These are phyloP conservation scores for Gryganskiella cystojenkinii DNA, from an alignment of 192 early-diverging fungal genomes.

Conservation along the genomic window DNA sequence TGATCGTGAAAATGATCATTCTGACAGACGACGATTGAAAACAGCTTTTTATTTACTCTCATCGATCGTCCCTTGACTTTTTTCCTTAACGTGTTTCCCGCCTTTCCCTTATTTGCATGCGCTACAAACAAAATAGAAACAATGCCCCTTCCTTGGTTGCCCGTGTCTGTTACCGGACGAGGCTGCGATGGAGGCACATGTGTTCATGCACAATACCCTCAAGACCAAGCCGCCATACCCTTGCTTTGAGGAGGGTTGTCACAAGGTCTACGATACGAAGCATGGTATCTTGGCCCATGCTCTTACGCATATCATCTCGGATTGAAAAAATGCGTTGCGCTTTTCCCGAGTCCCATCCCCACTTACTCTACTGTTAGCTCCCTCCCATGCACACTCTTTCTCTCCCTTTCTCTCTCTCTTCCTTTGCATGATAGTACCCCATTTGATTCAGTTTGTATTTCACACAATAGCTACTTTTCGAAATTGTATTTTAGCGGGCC, in stretches of 20 bases:
- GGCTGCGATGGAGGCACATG: slow-evolving; percentile 35
- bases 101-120: not conserved
- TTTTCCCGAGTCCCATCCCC: too few relatives aligned
- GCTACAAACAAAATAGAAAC: slow-evolving; percentile 28
- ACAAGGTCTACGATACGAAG: slow-evolving; percentile 46
- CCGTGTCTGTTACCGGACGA: slow-evolving; percentile 31
- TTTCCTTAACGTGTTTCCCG: not conserved
- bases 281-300: slow-evolving; percentile 36
- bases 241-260: slow-evolving; percentile 48
- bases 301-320: slow-evolving; percentile 26
- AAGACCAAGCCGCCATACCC: slow-evolving; percentile 51
- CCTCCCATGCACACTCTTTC: too few relatives aligned
- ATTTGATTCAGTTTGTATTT: too few relatives aligned
- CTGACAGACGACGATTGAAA: not conserved
- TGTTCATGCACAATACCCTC: slow-evolving; percentile 50
- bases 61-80: not conserved
- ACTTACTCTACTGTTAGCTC: too few relatives aligned
- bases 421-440: too few relatives aligned
- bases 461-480: too few relatives aligned
- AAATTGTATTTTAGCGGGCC: too few relatives aligned
- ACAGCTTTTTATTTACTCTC: not conserved
- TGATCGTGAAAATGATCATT: not conserved
- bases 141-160: slow-evolving; percentile 43
- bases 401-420: too few relatives aligned
- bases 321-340: too few relatives aligned